Base-by-base conservation (phyloP, 1,139 yeast genomes). In the Casaregolazyma suthepensis region DNA sequence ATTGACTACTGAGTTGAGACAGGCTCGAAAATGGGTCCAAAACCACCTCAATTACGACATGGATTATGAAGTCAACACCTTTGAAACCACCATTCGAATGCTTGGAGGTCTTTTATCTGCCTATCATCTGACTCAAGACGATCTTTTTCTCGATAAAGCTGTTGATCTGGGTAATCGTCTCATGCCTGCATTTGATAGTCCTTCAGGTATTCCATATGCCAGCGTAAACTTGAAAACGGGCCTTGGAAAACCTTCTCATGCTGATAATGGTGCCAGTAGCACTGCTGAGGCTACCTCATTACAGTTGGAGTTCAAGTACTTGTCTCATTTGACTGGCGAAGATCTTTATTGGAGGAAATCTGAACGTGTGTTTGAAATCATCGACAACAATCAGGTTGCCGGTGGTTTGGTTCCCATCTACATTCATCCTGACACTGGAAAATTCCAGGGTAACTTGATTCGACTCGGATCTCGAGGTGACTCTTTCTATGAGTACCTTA, bases 81-180 rank as follows among this genome's bases (percentile, higher is more conserved):
- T 91, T 69, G 98, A 91, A 67, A 89, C 97, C 12, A 89, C 98
- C 4, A 91, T 89, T 60, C 77, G 97, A 63, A 89, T 90, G 95
- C 74, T 91, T 49, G 98, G 98, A 45, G 98, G 98, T 0, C 75
- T 91, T 20, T 73, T 91, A 52, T 85, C 96, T 1, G 96, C 96
- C 0, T 82, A 81, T 66, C 84, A 87, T 62, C 72, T 90, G 43
- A 78, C 93, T 1, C 73, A 77, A 2, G 93, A 87, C 60, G 84
- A 83, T 52, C 58, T 87, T 54, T 90, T 83, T 64, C 75, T 90
- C 54, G 86, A 85, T 61, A 85, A 85, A 63, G 96, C 97, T 0
- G 81, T 78, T 5, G 90, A 84, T 63, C 76, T 88, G 60, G 80
- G 73, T 2, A 76, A 80, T 59, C 70, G 82, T 43, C 57, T 83